Evolutionary conservation across 2,329 filamentous ascomycete species (phyloP).

Genomic region (Diaporthe amygdali): DNA sequence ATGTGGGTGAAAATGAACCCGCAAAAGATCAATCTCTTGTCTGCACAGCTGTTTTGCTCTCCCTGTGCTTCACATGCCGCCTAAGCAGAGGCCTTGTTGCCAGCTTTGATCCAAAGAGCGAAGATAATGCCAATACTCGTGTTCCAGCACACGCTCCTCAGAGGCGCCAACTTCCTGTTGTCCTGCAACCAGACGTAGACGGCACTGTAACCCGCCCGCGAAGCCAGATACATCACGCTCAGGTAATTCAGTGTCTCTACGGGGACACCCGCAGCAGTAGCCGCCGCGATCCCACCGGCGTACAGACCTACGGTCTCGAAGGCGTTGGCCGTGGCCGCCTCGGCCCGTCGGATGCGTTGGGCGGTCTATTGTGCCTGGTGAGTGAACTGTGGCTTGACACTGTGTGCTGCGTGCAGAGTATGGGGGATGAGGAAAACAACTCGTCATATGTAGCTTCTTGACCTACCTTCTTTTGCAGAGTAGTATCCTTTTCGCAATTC

Average conservation of each 20-base stretch:
- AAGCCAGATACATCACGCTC: constrained; percentile 43
- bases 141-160: constrained; percentile 46
- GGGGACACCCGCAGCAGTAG: constrained; percentile 48
- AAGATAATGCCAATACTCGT: constrained; percentile 38
- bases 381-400: neutral
- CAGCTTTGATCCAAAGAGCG: constrained; percentile 48
- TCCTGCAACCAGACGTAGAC: constrained; percentile 50
- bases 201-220: constrained; percentile 46
- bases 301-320: constrained; percentile 51
- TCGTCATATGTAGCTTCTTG: neutral
- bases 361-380: constrained; percentile 18
- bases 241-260: constrained; percentile 44
- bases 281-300: constrained; percentile 49
- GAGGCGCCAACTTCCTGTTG: constrained; percentile 40
- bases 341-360: constrained; percentile 33
- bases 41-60: neutral
- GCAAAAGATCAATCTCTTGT: neutral
- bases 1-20: neutral
- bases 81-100: constrained; percentile 31
- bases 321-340: constrained; percentile 42
- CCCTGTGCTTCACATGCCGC: neutral
- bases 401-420: neutral
- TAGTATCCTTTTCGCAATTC: constrained; percentile 37
- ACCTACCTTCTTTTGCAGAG: constrained; percentile 33
- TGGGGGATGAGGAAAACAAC: neutral